A percentile compares a stretch with the other conserved stretches of the same genome.
Evolutionary conservation across 352 stramenopile genomes (phyloP).

Genomic region (Phytophthora quininea): DNA sequence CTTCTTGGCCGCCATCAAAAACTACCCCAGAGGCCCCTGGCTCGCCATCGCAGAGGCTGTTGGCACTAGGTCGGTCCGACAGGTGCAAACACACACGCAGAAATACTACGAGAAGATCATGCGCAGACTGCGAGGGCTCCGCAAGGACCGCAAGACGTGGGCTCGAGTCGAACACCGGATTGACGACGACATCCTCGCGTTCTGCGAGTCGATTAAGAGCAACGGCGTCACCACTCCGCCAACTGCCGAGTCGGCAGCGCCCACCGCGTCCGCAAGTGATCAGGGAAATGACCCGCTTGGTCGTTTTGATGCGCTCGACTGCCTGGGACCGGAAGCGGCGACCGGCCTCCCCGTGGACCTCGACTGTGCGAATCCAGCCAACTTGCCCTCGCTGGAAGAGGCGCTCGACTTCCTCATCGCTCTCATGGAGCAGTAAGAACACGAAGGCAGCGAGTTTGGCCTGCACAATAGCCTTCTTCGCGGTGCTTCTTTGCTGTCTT

Average conservation of each 20-base stretch:
- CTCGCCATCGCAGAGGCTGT: conserved; percentile 43
- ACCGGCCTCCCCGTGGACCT: neutral
- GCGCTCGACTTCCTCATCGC: conserved; percentile 62
- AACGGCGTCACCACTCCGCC: neutral
- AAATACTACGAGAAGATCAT: conserved; percentile 83
- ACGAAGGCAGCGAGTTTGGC: neutral
- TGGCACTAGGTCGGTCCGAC: conserved; percentile 54
- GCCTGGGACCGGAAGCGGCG: no score
- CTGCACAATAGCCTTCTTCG: neutral
- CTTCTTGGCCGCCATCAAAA: conserved; percentile 55
- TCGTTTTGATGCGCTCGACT: no score
- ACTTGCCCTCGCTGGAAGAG: conserved; percentile 50
- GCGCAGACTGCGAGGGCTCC: conserved; percentile 55
- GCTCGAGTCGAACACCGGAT: conserved; percentile 60
- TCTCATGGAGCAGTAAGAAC: neutral
- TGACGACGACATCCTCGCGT: conserved; percentile 54
- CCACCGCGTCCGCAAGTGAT: no score
- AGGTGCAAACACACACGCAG: conserved; percentile 71
- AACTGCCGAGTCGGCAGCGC: no score
- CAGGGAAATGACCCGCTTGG: no score
- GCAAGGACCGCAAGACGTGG: conserved; percentile 62
- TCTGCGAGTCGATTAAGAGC: conserved; percentile 52
- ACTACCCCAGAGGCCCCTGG: conserved; percentile 55
- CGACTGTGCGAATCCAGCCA: neutral
- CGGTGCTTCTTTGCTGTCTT: no score